Evolutionary conservation across 2,329 filamentous ascomycete species (phyloP), one percentile per base, ranked within the genome.

Genomic region (Talaromyces sp.): DNA sequence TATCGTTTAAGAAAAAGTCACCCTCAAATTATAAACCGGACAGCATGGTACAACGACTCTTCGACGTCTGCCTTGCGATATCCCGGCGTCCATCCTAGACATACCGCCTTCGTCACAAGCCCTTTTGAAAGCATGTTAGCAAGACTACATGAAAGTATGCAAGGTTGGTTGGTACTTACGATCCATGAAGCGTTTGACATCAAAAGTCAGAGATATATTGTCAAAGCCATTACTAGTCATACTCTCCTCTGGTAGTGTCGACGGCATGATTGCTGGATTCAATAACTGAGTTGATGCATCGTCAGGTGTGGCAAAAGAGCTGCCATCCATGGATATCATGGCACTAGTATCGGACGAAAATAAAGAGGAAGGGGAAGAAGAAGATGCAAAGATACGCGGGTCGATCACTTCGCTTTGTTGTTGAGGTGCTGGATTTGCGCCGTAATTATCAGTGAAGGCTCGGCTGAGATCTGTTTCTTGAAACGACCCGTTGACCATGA

Each of bases 21-120:
- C 26, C 26, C 26, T 48, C 38, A 56, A 19, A 56, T 17, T 14
- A 46, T 27, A 14, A 29, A 29, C 7, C 38, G 54, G 19, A 56
- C 26, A 24, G 54, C 54, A 41, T 41, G 38, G 4, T 46, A 24
- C n/a, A 56, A n/a, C 14, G 54, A 54, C 19, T 60, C 38, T 11
- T 62, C 61, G 5, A 62, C 56, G 59, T 63, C 58, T 53, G 56
- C 27, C 62, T 63, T 51, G 26, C 64, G 21, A 52, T 58, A 60
- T 52, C 64, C 61, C 41, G 62, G 56, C 43, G 56, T 53, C 51
- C 60, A 58, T 54, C 62, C 50, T 32, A 62, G 58, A 24, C 61
- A 62, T 31, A 62, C 61, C 32, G 43, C 57, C 48, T 54, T 60
- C 2, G 31, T 24, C 10, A 57, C 52, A 48, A 62, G 54, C 27